Conservation (phyloP, 2,329 filamentous ascomycete genomes). For the Zymoseptoria crescenta region DNA sequence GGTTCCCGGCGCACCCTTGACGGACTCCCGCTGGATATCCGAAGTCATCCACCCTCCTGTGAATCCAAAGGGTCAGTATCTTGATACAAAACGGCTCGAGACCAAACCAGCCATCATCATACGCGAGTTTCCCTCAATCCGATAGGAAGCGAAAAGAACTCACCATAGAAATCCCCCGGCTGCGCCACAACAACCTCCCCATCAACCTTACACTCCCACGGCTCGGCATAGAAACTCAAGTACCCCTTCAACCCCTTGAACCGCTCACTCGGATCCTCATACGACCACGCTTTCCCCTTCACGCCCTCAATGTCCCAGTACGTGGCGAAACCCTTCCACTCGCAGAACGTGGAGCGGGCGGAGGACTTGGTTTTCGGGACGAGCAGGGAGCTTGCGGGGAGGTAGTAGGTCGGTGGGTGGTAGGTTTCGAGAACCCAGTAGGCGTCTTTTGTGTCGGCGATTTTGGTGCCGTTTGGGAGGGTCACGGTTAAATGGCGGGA, state of each 20-base stretch:
- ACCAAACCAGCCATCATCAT: too few relatives aligned
- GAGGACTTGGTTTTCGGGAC: conserved; percentile 41
- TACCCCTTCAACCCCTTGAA: conserved; percentile 50
- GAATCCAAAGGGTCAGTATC: too few relatives aligned
- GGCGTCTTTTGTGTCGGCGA: conserved; percentile 52
- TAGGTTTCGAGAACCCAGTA: conserved; percentile 58
- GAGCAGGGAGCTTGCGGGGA: conserved; percentile 46
- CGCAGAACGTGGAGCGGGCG: conserved; percentile 44
- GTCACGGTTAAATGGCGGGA: conserved; percentile 48
- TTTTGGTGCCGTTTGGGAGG: conserved; percentile 43
- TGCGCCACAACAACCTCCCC: conserved; percentile 53
- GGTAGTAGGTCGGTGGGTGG: conserved; percentile 57
- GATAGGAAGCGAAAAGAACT: background rate
- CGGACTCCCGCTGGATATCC: conserved; percentile 46
- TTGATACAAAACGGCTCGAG: too few relatives aligned
- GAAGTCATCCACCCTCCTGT: conserved; percentile 57
- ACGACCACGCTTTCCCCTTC: conserved; percentile 51
- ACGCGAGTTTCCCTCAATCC: too few relatives aligned
- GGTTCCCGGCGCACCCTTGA: conserved; percentile 42
- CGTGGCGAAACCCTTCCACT: conserved; percentile 55
- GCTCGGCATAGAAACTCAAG: conserved; percentile 53
- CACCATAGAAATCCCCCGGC: conserved; percentile 55
- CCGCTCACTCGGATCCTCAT: conserved; percentile 45
- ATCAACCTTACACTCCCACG: conserved; percentile 57
- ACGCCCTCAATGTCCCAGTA: conserved; percentile 38